Evolutionary conservation across 345 rosid species (phyloP), one percentile per base, ranked within the genome.

Genomic region (Gossypium longicalyx): DNA sequence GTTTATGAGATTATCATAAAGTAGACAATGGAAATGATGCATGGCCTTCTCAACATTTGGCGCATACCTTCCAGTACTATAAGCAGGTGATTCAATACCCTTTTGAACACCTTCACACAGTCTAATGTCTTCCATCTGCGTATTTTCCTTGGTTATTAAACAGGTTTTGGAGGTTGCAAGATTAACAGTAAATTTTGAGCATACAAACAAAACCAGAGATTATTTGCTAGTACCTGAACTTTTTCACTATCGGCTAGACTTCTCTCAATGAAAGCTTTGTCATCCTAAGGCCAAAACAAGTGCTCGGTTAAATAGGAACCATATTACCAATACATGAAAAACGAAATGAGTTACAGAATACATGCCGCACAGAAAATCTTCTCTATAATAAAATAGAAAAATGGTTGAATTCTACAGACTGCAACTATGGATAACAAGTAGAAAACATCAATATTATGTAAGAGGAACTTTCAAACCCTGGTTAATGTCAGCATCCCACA

Each of bases 71-170:
- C 97, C 97, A 19, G 67, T 80, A 63, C 61, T 38, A 75, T 89
- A 92, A 1, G 93, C 93, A 7, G 90, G 91, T 1, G 97, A 89
- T 67, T 94, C 86, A 0, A 92, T 82, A 17, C 97, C 95, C 70
- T 85, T 86, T 74, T 91, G 97, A 41, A 94, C 95, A 47, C 87
- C 86, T 82, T 94, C 95, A 61, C 94, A 92, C 34, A 94, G 82
- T 52, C 71, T 63, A 12, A 86, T 77, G 76, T 94, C 97, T 81
- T 92, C 98, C 72, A 84, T 82, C 98, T 94, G 87, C 79, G 77
- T 49, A 65, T 72, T 52, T 19, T 48, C 12, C 4, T 25, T 16
- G n/a, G 22, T 77, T 23, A 53, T 2, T 29, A 48, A 1, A 4
- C 27, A 57, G 51, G 49, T 17, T 48, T 68, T 47, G 6, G 19